Base-by-base conservation (phyloP, 1,284 basidiomycete genomes). In the Stygiomarasmius scandens region DNA sequence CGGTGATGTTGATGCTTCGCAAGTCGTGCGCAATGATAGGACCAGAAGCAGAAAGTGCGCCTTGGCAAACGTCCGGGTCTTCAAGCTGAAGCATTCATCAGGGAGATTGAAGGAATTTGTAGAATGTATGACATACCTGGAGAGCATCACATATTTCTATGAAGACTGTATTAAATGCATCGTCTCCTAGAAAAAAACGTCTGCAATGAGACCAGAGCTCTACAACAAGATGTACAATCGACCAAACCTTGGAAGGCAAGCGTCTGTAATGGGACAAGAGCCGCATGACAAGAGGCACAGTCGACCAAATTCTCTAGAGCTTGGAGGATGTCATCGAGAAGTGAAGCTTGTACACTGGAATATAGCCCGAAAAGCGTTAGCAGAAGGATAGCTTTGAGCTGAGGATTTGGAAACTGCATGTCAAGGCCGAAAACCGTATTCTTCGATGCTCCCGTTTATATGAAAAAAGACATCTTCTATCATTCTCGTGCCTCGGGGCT, bases 11-110 rank as follows among this genome's bases (percentile, higher is more conserved):
- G 63, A 86, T 84, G 20, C 69, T 70, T 11, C 84, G 78, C 22
- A 87, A 67, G 55, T 78, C 78, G 60, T 86, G 80, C 0, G 85
- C 83, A 32, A 87, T 69, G 61, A 86, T 81, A 10, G 84, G 84
- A 2, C 79, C 85, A 66, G 83, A 78, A 34, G 76, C 68, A 2
- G 62, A 68, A 44, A 86, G 67, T 1, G 78, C 69, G 22, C 85
- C 85, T 49, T 73, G 71, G 64, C 85, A 86, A 11, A 87, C 82
- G 64, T 86, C 83, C 16, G 66, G 49, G 23, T 59, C 58, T 34
- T 55, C 58, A 22, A 55, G n/a, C 58, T 59, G 24, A 3, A 45
- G 12, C 20, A 38, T 12, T 27, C 32, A 19, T 12, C 16, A 32
- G 16, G 25, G 27, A 49, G 25, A 19, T 32, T 20, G 20, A 24